Percentiles rank a stretch among this genome's conserved stretches.
These are phyloP conservation scores for Aspergillus quadricinctus DNA, from an alignment of 2,329 filamentous ascomycete genomes.

Conservation along the genomic window DNA sequence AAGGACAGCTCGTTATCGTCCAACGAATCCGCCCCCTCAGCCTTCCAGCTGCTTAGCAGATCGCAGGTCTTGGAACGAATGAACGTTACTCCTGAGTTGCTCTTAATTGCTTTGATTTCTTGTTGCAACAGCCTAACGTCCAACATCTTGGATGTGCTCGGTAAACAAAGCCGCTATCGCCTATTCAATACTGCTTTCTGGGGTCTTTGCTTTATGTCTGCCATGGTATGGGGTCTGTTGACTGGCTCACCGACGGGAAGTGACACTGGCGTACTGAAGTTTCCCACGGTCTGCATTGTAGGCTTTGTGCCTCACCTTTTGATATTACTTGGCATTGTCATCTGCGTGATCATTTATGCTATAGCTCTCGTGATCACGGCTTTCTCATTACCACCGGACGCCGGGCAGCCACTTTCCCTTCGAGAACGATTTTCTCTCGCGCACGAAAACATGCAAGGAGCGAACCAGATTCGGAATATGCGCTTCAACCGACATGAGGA, in stretches of 20 bases:
- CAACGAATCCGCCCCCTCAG: constrained; percentile 23
- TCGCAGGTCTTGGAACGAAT: constrained; percentile 67
- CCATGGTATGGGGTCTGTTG: constrained; percentile 72
- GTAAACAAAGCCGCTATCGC: constrained; percentile 73
- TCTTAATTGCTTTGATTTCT: constrained; percentile 83
- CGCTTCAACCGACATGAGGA: constrained; percentile 84
- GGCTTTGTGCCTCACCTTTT: constrained; percentile 93
- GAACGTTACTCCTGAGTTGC: constrained; percentile 84
- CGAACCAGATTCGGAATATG: constrained; percentile 76
- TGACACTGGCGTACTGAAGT: constrained; percentile 65
- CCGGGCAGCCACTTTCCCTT: constrained; percentile 43
- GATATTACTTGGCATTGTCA: constrained; percentile 70
- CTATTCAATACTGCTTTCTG: constrained; percentile 83
- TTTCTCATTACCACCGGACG: constrained; percentile 56
- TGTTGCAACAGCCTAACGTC: constrained; percentile 84
- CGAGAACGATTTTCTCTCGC: constrained; percentile 64
- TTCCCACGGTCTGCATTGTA: constrained; percentile 91
- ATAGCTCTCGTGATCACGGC: constrained; percentile 74
- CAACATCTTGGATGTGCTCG: constrained; percentile 74
- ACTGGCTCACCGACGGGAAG: constrained; percentile 41
- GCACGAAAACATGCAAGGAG: constrained; percentile 87
- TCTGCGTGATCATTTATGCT: constrained; percentile 72
- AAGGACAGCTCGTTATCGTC: constrained; percentile 40
- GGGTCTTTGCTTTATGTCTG: constrained; percentile 84
- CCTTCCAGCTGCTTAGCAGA: constrained; percentile 36